These are phyloP conservation scores for Telfairia occidentalis DNA, from an alignment of 331 rosid species.

Conservation along the genomic window DNA sequence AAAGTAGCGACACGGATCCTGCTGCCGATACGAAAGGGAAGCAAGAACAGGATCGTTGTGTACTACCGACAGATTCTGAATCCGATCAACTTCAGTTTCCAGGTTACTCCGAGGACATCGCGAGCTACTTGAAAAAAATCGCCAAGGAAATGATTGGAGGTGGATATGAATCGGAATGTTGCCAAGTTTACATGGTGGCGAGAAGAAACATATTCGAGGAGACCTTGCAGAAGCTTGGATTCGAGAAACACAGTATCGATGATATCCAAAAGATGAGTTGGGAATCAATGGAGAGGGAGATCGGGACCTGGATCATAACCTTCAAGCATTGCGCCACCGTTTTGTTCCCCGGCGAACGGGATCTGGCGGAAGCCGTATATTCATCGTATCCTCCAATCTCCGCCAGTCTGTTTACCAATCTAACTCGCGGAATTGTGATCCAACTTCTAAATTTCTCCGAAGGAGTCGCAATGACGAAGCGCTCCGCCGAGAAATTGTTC, in stretches of 20 bases:
- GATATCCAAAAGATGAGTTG: constrained; percentile 53
- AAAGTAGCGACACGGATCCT: constrained; percentile 19
- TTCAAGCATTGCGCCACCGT: constrained; percentile 28
- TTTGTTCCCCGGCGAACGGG: constrained; percentile 39
- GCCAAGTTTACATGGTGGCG: constrained; percentile 32
- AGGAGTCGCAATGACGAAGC: constrained; percentile 53
- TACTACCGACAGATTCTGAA: constrained; percentile 19
- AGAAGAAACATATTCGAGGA: constrained; percentile 45
- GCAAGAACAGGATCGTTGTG: constrained; percentile 17
- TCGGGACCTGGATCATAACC: constrained; percentile 45
- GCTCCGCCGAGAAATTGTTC: constrained; percentile 62
- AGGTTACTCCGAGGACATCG: constrained; percentile 29
- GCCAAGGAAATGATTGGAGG: constrained; percentile 36
- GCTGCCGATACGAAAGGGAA: constrained; percentile 23
- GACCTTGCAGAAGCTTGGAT: constrained; percentile 27
- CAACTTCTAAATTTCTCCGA: constrained; percentile 55
- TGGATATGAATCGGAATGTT: constrained; percentile 50
- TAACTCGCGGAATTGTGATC: constrained; percentile 30
- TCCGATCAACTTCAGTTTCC: constrained; percentile 21
- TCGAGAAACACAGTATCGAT: constrained; percentile 60
- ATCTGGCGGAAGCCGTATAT: constrained; percentile 35
- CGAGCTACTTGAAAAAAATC: constrained; percentile 29
- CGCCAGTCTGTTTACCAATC: constrained; percentile 29
- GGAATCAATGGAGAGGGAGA: constrained; percentile 46
- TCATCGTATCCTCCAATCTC: constrained; percentile 5